phyloP scores from a whole-genome alignment of 2,329 filamentous ascomycete species.

The Scedosporium minutisporum region DNA sequence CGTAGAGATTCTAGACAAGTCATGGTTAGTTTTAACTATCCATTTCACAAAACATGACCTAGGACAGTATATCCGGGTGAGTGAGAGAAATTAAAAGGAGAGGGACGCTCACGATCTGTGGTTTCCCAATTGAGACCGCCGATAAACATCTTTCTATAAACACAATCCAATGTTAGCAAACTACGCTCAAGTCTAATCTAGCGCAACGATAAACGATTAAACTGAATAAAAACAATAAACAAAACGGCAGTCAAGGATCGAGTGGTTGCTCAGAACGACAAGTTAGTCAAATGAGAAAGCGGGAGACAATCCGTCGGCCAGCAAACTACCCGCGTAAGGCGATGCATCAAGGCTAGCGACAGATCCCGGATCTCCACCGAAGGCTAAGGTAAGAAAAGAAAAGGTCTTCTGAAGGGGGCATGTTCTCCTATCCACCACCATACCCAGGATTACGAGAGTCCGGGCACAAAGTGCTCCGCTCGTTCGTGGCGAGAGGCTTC shows the following conservation, averaged over 20 bases:
- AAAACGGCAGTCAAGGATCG: not conserved
- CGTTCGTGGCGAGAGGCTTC: not conserved
- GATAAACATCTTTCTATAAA: conserved; percentile 94
- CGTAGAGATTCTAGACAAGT: conserved; percentile 70
- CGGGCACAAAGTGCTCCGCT: not conserved
- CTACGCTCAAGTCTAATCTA: not conserved
- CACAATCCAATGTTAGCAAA: not conserved
- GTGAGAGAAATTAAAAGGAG: not conserved
- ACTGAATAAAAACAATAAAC: not conserved
- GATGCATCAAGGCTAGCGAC: too few relatives aligned
- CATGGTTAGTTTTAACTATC: conserved; percentile 9
- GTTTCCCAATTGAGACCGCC: conserved; percentile 98
- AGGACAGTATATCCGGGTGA: not conserved
- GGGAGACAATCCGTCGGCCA: not conserved
- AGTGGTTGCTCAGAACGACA: not conserved
- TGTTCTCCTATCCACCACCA: not conserved
- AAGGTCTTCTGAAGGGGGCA: not conserved
- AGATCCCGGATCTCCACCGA: too few relatives aligned
- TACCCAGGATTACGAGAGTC: conserved; percentile 5
- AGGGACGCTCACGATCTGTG: conserved; percentile 68
- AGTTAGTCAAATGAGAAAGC: not conserved
- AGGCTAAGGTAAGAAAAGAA: not conserved
- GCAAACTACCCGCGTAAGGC: too few relatives aligned
- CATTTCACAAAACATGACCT: not conserved
- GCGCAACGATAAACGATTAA: not conserved